Evolutionary conservation across 2,329 filamentous ascomycete species (phyloP), one percentile per base, ranked within the genome.

Genomic region (Pseudogymnoascus sp.): DNA sequence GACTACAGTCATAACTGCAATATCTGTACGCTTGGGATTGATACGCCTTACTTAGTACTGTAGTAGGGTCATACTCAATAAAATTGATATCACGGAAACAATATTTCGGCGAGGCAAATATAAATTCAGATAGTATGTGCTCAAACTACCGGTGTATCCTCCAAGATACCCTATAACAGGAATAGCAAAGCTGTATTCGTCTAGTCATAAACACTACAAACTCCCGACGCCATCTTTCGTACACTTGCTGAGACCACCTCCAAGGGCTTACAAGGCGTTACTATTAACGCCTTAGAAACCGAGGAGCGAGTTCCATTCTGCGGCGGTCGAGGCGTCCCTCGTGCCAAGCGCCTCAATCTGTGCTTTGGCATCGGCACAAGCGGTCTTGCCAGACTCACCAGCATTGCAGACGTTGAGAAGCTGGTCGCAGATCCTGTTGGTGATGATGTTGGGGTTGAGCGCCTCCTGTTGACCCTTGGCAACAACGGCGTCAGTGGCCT

Each of bases 401-500:
- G 85, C 85, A 38, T 76, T 75, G 74, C 86, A 89, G 37, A 85
- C 83, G 74, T 87, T 88, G 69, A 73, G 79, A 62, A 89, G 78
- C 75, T 88, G 84, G 73, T 89, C 85, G 73, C 83, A 85, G 71
- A 89, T 84, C 64, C 84, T 81, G 78, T 87, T 88, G 71, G 84
- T 87, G 77, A 89, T 89, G 77, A 89, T 89, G 76, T 83, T 82
- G 61, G 85, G 85, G 81, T 89, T 88, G 50, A 88, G 77, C 7
- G 85, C 85, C 70, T 88, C 86, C 68, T 84, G 74, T 73, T 89
- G 85, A 59, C 81, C 82, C 69, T 83, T 75, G 65, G 78, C 78
- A 62, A 87, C 80, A 15, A 82, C 74, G 7, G 82, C 75, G 70
- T 89, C 86, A 57, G 80, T 80, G 59, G 87, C 81, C 72, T 86